Percentiles rank a stretch among this genome's conserved stretches.
Conservation (phyloP, 106 monocot species). For the Triglochin maritima region DNA sequence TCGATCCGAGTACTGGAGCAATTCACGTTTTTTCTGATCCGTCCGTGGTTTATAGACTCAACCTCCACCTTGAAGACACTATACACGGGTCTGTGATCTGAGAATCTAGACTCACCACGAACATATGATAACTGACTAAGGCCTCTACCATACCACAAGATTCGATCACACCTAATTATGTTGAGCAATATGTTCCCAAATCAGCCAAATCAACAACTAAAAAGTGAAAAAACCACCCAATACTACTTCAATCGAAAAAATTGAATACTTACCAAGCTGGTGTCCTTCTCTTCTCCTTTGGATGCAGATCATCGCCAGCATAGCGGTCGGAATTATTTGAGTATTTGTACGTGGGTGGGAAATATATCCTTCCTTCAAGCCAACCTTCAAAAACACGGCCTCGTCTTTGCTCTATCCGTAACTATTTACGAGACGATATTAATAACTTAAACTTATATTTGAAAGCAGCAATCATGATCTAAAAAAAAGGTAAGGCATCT, state of each 20-base stretch:
- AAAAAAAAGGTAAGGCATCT: not conserved
- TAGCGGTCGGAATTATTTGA: constrained; percentile 59
- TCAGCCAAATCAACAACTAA: not conserved
- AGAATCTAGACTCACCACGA: constrained; percentile 67
- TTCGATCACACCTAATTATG: constrained; percentile 55
- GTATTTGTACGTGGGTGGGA: constrained; percentile 61
- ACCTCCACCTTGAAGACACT: constrained; percentile 60
- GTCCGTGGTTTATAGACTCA: constrained; percentile 31
- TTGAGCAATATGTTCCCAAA: not conserved
- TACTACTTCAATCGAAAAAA: no score
- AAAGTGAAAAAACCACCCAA: not conserved
- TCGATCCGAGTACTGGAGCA: constrained; percentile 38
- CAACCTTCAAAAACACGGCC: constrained; percentile 50
- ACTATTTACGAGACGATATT: constrained; percentile 15
- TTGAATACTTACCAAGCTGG: constrained; percentile 39
- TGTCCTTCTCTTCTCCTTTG: constrained; percentile 58
- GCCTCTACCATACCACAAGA: constrained; percentile 72
- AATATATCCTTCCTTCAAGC: constrained; percentile 62
- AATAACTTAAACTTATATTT: not conserved
- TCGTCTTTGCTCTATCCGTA: constrained; percentile 44
- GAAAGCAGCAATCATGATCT: not conserved
- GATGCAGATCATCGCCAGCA: constrained; percentile 37
- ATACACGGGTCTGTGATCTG: constrained; percentile 71
- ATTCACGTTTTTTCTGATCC: constrained; percentile 24
- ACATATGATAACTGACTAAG: constrained; percentile 62